Base-by-base conservation (phyloP, 495 filamentous ascomycete species). In the Bacidia gigantensis region DNA sequence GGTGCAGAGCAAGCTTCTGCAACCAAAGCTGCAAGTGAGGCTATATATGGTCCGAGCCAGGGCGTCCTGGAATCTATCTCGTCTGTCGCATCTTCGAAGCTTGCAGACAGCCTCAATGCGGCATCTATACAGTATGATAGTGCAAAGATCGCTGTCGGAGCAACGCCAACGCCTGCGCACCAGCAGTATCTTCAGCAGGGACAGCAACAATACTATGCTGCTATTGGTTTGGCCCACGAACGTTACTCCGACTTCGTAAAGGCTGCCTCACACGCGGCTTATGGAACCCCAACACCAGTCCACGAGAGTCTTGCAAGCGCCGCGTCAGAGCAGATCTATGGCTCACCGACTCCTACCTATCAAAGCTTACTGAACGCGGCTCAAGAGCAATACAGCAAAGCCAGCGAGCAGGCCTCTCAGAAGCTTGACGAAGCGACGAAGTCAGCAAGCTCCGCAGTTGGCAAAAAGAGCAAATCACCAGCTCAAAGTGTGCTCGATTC, bases 141-240 rank as follows among this genome's bases (percentile, higher is more conserved):
- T 40, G 74, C 76, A 22, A 82, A 78, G 58, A 69, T 75, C 26
- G 78, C 76, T 35, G 64, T 80, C 22, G 70, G 77, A 7, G 70
- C 75, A 3, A 77, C 81, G 3, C 73, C 77, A 3, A 77, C 76
- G 11, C 63, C 71, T 41, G 68, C 70, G 14, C 69, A 71, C 56
- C 75, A 81, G 56, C 70, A 70, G 35, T 74, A 74, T 50, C 56
- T 84, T 9, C 69, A 78, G 18, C 75, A 80, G 51, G 80, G 82
- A 24, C 79, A 77, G 55, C 70, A 79, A 49, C 82, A 81, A 56
- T 92, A 89, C 62, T 88, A 88, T 57, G 81, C 86, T 51, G 83
- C 78, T 10, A 56, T 89, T 49, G 86, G 86, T 14, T 56, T 87
- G 20, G 86, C 86, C 2, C 83, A 92, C 60, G 84, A 80, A 41